Evolutionary conservation across 2,329 filamentous ascomycete genomes (phyloP), one percentile per base, ranked within the genome.

Genomic region (Cercospora nicotianae): DNA sequence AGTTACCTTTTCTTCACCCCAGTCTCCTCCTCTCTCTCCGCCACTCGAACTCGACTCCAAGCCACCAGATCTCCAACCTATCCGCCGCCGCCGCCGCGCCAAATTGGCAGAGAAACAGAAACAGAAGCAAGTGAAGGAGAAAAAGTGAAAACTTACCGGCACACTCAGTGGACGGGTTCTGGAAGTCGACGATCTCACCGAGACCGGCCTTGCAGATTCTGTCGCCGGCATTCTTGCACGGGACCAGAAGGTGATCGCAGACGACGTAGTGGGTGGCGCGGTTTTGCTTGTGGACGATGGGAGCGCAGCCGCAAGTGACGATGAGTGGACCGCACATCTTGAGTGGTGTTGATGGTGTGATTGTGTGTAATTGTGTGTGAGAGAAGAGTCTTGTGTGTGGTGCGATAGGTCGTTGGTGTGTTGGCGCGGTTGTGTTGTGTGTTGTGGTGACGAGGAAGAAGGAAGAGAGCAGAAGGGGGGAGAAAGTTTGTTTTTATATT

Each of bases 111-210:
- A 48, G 55, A 36, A 18, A 59, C 55, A 59, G 10, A 20, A 36
- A 59, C 28, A n/a, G 23, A 8, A 59, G 28, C 16, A 59, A 23
- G 30, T 55, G 48, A 55, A 23, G 61, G 61, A 48, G n/a, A 23
- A 20, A 13, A 12, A 9, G 20, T 39, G 42, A 16, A 30, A 10
- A 57, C 62, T 58, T 59, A 64, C 62, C 62, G 26, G 62, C 62
- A 36, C 62, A 64, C 36, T 64, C 53, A 36, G 62, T 64, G 31
- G 53, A 28, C n/a, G 62, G 36, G 36, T 64, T 64, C 62, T 64
- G 62, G 33, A 58, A 59, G 31, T 64, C 33, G 53, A 64, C 53
- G 9, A 26, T 33, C 20, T 57, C 48, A 9, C 62, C 62, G 10
- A 45, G 31, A 10, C 62, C 62, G 23, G 48, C 48, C 62, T 64